phyloP scores from a whole-genome alignment of 225 moss, liverwort and hornwort genomes.

The Ulota crispa region DNA sequence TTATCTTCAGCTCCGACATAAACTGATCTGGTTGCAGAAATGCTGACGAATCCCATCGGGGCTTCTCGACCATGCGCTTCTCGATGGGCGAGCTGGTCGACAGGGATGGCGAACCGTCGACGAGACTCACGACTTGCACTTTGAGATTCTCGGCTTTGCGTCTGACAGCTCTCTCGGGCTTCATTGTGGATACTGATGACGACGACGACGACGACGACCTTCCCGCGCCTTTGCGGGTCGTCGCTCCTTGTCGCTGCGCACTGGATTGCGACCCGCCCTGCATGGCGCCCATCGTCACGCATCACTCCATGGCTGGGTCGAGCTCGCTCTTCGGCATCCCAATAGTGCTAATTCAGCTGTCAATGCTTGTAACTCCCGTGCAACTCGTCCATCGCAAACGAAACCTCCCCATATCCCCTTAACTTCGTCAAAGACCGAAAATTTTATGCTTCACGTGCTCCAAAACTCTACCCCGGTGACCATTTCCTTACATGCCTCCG shows the following conservation, averaged over 20 bases:
- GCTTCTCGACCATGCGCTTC: constrained; percentile 29
- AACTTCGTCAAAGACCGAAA: not conserved
- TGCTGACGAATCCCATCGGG: constrained; percentile 1
- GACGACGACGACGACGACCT: not conserved
- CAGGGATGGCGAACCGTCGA: not conserved
- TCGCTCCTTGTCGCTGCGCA: constrained; percentile 7
- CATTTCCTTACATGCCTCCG: not conserved
- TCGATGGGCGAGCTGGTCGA: constrained; percentile 22
- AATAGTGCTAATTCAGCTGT: not conserved
- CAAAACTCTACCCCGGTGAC: not conserved
- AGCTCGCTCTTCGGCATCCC: constrained; percentile 18
- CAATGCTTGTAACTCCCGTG: not conserved
- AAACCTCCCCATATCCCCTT: not conserved
- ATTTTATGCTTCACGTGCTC: not conserved
- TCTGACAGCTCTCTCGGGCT: constrained; percentile 7
- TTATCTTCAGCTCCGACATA: constrained; percentile 39
- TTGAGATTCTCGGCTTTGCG: constrained; percentile 17
- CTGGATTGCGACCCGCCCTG: constrained; percentile 28
- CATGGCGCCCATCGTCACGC: constrained; percentile 28
- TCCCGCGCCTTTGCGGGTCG: constrained; percentile 1
- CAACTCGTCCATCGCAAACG: not conserved
- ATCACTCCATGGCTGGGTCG: constrained; percentile 26
- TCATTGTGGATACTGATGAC: constrained; percentile 20
- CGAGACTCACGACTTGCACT: constrained; percentile 6
- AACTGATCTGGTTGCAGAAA: constrained; percentile 42